Conservation (phyloP, 768 basidiomycete genomes). For the Boletus tomentosulus region DNA sequence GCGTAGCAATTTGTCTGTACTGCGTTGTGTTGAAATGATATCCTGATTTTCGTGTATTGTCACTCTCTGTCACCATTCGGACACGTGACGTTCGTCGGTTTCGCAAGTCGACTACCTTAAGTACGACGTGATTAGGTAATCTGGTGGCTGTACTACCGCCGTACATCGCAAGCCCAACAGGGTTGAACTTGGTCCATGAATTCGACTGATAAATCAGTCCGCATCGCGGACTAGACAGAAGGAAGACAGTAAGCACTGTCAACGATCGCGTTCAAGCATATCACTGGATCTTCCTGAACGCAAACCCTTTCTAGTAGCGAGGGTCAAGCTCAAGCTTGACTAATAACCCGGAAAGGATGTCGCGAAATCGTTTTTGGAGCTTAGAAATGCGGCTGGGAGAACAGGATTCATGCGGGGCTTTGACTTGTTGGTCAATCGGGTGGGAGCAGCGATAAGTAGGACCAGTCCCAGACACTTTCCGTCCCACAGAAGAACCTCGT, state of each 20-base stretch:
- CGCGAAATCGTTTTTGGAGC: conserved; percentile 34
- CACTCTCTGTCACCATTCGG: no score
- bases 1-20: no score
- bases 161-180: conserved; percentile 36
- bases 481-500: no score
- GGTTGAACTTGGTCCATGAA: conserved; percentile 36
- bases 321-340: conserved; percentile 26
- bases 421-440: no score
- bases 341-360: conserved; percentile 28
- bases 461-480: no score
- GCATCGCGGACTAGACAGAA: conserved; percentile 39
- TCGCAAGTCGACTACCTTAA: no score
- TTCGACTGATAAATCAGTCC: conserved; percentile 29
- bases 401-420: conserved; percentile 1
- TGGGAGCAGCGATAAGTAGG: no score
- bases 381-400: conserved; percentile 4
- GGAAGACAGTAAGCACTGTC: conserved; percentile 34
- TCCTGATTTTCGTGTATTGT: no score
- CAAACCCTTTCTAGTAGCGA: conserved; percentile 46
- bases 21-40: no score
- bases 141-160: no score
- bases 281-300: conserved; percentile 35
- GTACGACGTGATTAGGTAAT: no score
- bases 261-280: conserved; percentile 36
- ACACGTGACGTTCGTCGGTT: no score